Evolutionary conservation across 441 rosid genomes (phyloP).

Genomic region (Brassica balearica): DNA sequence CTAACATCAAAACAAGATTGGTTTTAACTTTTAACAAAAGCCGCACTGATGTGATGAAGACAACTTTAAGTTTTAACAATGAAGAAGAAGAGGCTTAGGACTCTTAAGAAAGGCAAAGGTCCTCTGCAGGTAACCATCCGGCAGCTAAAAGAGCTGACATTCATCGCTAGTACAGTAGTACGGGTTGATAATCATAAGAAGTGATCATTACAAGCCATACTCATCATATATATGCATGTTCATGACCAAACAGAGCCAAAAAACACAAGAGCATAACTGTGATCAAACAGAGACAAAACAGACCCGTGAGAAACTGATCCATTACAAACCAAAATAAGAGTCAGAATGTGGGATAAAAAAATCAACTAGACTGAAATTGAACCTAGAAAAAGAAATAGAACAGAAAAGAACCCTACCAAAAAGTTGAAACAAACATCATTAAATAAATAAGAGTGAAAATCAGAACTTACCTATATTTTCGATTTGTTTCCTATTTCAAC

Average conservation of each 20-base stretch:
- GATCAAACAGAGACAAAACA: not conserved
- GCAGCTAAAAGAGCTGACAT: too few species aligned
- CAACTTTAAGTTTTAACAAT: too few species aligned
- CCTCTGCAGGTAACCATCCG: too few species aligned
- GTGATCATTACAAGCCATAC: not conserved
- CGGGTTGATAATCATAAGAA: not conserved
- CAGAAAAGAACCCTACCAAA: not conserved
- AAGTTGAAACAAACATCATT: not conserved
- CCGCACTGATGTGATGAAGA: too few species aligned
- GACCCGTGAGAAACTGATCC: not conserved
- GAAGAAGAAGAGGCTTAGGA: too few species aligned
- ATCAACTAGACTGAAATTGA: not conserved
- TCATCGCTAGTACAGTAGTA: too few species aligned
- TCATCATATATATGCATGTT: not conserved
- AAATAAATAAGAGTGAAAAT: not conserved
- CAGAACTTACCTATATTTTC: not conserved
- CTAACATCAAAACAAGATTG: too few species aligned
- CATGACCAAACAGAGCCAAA: not conserved
- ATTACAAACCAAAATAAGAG: not conserved
- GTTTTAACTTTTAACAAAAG: too few species aligned
- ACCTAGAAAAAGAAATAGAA: not conserved
- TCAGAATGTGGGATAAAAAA: not conserved
- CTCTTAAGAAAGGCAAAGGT: too few species aligned
- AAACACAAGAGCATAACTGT: not conserved
- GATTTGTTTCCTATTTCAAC: not conserved